Evolutionary conservation across 129 eudicot genomes (phyloP).

Genomic region (Lonicera japonica): DNA sequence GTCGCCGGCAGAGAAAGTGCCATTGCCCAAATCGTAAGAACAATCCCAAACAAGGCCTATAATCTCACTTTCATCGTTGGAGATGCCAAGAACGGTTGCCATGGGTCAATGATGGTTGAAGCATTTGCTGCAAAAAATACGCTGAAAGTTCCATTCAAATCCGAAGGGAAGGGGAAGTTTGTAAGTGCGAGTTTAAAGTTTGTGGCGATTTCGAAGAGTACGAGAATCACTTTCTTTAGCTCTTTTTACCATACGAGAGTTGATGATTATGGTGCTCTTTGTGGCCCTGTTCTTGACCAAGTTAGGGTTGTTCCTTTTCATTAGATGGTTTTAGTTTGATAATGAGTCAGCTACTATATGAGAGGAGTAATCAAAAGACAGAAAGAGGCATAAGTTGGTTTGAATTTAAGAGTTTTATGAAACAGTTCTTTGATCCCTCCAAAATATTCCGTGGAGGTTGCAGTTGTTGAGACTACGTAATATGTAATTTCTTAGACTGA

Average conservation of each 20-base stretch:
- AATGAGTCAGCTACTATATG: no score
- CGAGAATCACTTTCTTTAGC: slow-evolving; percentile 74
- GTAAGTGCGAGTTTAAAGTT: slow-evolving; percentile 44
- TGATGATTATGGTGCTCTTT: slow-evolving; percentile 57
- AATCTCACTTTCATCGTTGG: slow-evolving; percentile 54
- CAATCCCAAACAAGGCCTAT: slow-evolving; percentile 52
- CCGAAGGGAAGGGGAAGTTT: slow-evolving; percentile 64
- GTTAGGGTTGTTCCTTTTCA: slow-evolving; percentile 36
- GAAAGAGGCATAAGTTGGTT: no score
- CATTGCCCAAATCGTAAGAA: slow-evolving; percentile 61
- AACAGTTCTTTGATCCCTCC: no score
- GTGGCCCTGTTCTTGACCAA: slow-evolving; percentile 88
- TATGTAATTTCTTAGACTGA: no score
- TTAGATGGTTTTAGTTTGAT: not conserved
- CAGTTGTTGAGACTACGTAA: no score
- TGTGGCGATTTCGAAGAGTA: slow-evolving; percentile 43
- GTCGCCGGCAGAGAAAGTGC: slow-evolving; percentile 96
- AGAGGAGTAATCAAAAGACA: no score
- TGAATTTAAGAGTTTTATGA: no score
- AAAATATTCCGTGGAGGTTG: no score
- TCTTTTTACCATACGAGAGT: slow-evolving; percentile 65
- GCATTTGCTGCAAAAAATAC: slow-evolving; percentile 64
- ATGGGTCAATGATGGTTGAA: slow-evolving; percentile 91
- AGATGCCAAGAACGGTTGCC: slow-evolving; percentile 69
- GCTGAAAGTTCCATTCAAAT: slow-evolving; percentile 60